Evolutionary conservation across 2,329 filamentous ascomycete species (phyloP).

Genomic region (Pyricularia grisea): DNA sequence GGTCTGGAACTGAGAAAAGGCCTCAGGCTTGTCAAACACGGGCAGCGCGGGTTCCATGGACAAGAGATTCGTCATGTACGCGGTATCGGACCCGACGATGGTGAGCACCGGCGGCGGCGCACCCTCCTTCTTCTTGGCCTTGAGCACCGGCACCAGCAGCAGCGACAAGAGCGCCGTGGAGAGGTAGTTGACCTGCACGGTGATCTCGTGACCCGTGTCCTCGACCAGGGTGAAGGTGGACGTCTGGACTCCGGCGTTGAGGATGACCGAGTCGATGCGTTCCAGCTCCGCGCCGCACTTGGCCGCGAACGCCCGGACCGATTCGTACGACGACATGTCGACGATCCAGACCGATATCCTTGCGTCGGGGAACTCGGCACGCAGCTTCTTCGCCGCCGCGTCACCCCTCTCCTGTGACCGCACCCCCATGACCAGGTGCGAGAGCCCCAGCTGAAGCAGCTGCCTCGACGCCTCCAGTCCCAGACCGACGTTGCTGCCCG

Average conservation of each 20-base stretch:
- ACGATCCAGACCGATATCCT: conserved; percentile 6
- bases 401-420: conserved; percentile 9
- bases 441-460: conserved; percentile 7
- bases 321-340: conserved; percentile 8
- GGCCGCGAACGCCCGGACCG: conserved; percentile 5
- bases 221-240: not conserved
- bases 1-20: conserved; percentile 14
- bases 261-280: conserved; percentile 3
- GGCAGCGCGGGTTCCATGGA: conserved; percentile 16
- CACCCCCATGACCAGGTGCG: conserved; percentile 8
- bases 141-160: conserved; percentile 16
- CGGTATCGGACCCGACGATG: conserved; percentile 19
- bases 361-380: conserved; percentile 2
- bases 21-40: conserved; percentile 17
- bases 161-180: conserved; percentile 19
- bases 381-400: conserved; percentile 8
- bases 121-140: conserved; percentile 5
- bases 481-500: conserved; percentile 9
- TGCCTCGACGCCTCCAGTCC: conserved; percentile 8
- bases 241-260: not conserved
- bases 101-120: conserved; percentile 14
- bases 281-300: not conserved
- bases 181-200: conserved; percentile 23
- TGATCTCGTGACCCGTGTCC: conserved; percentile 15
- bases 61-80: conserved; percentile 16